Base-by-base conservation (phyloP, 306 rosid species). In the Prinsepia uniflora region DNA sequence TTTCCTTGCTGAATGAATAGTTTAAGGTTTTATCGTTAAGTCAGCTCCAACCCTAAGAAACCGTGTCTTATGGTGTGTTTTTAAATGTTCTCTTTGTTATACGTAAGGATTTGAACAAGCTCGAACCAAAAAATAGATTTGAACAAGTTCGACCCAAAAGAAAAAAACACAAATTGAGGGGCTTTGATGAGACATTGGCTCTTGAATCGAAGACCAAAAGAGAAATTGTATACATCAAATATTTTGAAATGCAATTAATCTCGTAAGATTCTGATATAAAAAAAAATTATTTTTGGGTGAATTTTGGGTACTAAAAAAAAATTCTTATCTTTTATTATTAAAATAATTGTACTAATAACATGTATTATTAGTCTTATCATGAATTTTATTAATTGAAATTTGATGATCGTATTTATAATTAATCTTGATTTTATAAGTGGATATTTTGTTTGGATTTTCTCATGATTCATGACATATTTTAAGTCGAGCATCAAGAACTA, bases 11-110 rank as follows among this genome's bases (percentile, higher is more conserved):
- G 47, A 53, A 40, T 44, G 40, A 50, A 44, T 79, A 56, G 43
- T 63, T 22, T 61, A 44, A 79, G 75, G 13, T 14, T 8, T 11
- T 20, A 59, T 46, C 6, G 49, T 65, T 12, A 76, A 76, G 84
- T 86, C 89, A 77, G 86, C 84, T 71, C 68, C 68, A 5, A 19
- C 50, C 58, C 77, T 5, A 63, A 61, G 81, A 75, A 81, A 76
- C 67, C 84, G 86, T 81, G 86, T 81, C 78, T 6, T 52, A 49
- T 54, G n/a, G 12, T 41, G 60, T 46, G 47, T 56, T 59, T 42
- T 65, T 22, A 56, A 55, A 46, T 65, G 5, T 13, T 63, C 19
- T 56, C 22, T 30, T 57, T 30, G 3, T 40, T 61, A 11, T 50
- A 7, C 39, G 57, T 4, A 19, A 48, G 15, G 15, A 48, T 13